These are phyloP conservation scores for Nelumbo lutea DNA, from an alignment of 164 flowering plant species.

Conservation along the genomic window DNA sequence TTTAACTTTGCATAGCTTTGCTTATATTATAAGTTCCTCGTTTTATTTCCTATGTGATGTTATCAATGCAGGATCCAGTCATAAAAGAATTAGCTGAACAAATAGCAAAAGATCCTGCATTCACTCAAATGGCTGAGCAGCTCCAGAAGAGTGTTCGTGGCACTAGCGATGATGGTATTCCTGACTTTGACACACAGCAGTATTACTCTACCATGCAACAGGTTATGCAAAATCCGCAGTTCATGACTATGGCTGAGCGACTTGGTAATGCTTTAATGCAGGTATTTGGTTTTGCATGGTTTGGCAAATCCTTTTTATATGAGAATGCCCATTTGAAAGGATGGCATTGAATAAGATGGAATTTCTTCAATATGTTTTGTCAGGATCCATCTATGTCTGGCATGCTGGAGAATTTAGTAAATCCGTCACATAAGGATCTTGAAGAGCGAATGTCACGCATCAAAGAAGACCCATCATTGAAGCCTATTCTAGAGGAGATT, in stretches of 20 bases:
- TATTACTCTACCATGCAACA: constrained; percentile 84
- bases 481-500: constrained; percentile 82
- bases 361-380: constrained; percentile 1
- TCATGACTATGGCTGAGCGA: constrained; percentile 95
- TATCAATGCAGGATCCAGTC: constrained; percentile 66
- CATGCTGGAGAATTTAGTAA: constrained; percentile 68
- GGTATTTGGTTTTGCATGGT: constrained; percentile 32
- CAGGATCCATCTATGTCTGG: constrained; percentile 91
- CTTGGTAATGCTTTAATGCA: constrained; percentile 92
- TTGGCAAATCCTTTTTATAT: background rate
- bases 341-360: background rate
- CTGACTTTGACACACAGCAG: constrained; percentile 75
- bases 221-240: constrained; percentile 95
- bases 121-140: constrained; percentile 93
- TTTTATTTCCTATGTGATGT: constrained; percentile 9
- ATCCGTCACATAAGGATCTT: constrained; percentile 60
- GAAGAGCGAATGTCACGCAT: constrained; percentile 81
- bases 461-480: constrained; percentile 81
- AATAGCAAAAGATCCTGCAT: constrained; percentile 90
- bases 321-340: background rate
- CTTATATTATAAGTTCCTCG: background rate
- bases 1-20: background rate
- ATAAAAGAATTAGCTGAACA: constrained; percentile 86
- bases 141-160: constrained; percentile 74
- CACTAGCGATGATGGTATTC: constrained; percentile 49